Percentiles rank a stretch among this genome's conserved stretches.
Evolutionary conservation across 495 filamentous ascomycete genomes (phyloP).

Genomic region (Penicillium bialowiezense): DNA sequence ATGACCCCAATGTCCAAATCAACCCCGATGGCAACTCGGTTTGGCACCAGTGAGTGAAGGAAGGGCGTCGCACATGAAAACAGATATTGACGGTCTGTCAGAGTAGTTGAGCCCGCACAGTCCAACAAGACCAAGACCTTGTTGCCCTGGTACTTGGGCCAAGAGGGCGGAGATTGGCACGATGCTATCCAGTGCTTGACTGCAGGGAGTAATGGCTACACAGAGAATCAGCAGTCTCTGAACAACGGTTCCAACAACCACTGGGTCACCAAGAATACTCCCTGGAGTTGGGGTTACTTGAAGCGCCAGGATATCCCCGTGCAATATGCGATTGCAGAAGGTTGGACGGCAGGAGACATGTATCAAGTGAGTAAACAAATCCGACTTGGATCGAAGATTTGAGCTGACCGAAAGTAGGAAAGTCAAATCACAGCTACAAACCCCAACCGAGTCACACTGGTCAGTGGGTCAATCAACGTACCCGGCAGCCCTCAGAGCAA

Average conservation of each 20-base stretch:
- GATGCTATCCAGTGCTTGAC: slow-evolving; percentile 55
- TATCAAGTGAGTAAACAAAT: slow-evolving; percentile 37
- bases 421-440: slow-evolving; percentile 52
- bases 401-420: slow-evolving; percentile 30
- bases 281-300: slow-evolving; percentile 52
- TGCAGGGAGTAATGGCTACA: slow-evolving; percentile 50
- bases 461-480: slow-evolving; percentile 51
- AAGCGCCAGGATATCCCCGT: slow-evolving; percentile 49
- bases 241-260: slow-evolving; percentile 50
- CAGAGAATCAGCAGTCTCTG: slow-evolving; percentile 48
- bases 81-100: slow-evolving; percentile 1
- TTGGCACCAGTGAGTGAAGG: slow-evolving; percentile 46
- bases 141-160: slow-evolving; percentile 54
- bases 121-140: slow-evolving; percentile 32
- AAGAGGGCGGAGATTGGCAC: slow-evolving; percentile 41
- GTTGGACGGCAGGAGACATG: slow-evolving; percentile 55
- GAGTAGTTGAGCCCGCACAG: slow-evolving; percentile 19
- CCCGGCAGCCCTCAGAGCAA: slow-evolving; percentile 46
- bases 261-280: slow-evolving; percentile 53
- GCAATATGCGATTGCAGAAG: slow-evolving; percentile 54
- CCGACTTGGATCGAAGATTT: neutral
- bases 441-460: slow-evolving; percentile 54
- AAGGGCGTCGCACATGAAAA: no score
- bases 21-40: slow-evolving; percentile 42
- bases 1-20: slow-evolving; percentile 55